A percentile compares a stretch with the other conserved stretches of the same genome.
Conservation (phyloP, 139 green algal genomes). For the Chlorella vulgaris region DNA sequence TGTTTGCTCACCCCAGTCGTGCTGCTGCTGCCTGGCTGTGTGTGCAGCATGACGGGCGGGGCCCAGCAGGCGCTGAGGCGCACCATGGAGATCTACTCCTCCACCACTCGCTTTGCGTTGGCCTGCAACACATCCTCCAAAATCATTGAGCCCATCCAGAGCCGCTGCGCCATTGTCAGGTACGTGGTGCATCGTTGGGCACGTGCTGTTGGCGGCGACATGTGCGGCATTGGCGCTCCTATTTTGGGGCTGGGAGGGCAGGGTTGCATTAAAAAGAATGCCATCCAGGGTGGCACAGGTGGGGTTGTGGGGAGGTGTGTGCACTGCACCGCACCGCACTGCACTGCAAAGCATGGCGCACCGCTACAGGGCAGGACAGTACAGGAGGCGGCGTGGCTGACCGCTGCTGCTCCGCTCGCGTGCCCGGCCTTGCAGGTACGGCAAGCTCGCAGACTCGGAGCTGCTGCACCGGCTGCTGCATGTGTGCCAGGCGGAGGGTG, state of each 20-base stretch:
- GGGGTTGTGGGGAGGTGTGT: no score
- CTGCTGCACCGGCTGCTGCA: slow-evolving; percentile 83
- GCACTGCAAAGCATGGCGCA: not conserved
- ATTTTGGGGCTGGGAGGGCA: no score
- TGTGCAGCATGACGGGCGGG: slow-evolving; percentile 84
- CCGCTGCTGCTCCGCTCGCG: not conserved
- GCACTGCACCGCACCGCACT: no score
- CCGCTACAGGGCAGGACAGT: no score
- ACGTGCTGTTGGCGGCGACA: no score
- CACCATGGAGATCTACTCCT: slow-evolving; percentile 98
- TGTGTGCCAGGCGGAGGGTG: slow-evolving; percentile 61
- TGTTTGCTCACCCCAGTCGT: not conserved
- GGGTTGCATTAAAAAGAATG: no score
- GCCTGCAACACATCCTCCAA: slow-evolving; percentile 97
- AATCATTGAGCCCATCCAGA: slow-evolving; percentile 99
- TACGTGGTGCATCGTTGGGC: slow-evolving; percentile 65
- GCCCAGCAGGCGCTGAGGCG: slow-evolving; percentile 97
- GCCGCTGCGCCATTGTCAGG: slow-evolving; percentile 95
- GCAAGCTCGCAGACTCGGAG: slow-evolving; percentile 84
- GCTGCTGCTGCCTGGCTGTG: not conserved
- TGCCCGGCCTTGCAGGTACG: slow-evolving; percentile 45
- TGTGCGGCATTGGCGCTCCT: no score
- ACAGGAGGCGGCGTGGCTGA: no score
- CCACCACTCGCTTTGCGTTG: slow-evolving; percentile 96
- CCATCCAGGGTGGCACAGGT: no score